Percentiles rank a stretch among this genome's conserved stretches.
These are phyloP conservation scores for Mycena belliarum DNA, from an alignment of 768 basidiomycete species.

Conservation along the genomic window DNA sequence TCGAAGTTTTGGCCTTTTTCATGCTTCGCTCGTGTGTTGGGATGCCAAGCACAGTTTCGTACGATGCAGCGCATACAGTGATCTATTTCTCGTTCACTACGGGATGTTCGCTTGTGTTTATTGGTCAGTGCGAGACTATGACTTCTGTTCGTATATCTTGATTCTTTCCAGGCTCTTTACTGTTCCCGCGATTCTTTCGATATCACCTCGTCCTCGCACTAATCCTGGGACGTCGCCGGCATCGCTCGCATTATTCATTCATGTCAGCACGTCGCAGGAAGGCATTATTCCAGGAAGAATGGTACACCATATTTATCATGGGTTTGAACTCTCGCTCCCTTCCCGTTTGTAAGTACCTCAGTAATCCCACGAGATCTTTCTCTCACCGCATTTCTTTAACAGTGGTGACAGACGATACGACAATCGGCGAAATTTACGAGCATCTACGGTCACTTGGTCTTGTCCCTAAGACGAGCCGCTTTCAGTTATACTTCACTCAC, in stretches of 20 bases:
- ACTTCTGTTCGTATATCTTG: neutral
- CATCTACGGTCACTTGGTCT: neutral
- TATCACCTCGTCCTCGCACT: neutral
- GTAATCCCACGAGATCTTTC: neutral
- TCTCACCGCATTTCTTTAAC: neutral
- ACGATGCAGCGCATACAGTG: neutral
- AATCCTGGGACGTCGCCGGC: neutral
- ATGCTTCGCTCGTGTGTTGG: neutral
- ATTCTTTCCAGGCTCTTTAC: neutral
- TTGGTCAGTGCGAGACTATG: neutral
- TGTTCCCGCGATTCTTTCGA: neutral
- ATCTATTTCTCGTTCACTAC: neutral
- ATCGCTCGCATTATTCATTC: neutral
- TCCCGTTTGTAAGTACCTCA: neutral
- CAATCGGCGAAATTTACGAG: neutral
- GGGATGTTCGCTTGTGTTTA: neutral
- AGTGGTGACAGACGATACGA: neutral
- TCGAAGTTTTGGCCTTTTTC: too few species aligned
- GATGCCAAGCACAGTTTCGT: neutral
- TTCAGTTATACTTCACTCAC: neutral
- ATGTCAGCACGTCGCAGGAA: neutral
- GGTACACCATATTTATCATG: neutral
- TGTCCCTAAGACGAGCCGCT: neutral
- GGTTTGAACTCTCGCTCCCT: neutral
- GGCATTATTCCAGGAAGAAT: neutral